Percentiles rank a stretch among this genome's conserved stretches.
These are phyloP conservation scores for Tulasnella sp. DNA, from an alignment of 768 basidiomycete genomes.

Conservation along the genomic window DNA sequence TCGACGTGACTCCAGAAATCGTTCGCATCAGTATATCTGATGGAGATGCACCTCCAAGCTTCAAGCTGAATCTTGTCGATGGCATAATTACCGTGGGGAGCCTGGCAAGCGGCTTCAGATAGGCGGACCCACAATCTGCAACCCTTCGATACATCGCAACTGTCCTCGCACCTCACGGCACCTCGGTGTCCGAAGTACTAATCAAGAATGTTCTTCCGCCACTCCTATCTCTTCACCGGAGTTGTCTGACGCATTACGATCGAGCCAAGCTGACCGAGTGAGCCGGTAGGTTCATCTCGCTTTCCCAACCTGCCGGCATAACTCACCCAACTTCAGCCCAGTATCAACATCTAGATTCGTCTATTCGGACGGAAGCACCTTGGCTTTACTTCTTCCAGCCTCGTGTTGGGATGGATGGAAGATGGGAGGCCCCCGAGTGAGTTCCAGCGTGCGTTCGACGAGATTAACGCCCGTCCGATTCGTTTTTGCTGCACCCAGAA, in stretches of 20 bases:
- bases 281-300: not conserved
- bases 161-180: not conserved
- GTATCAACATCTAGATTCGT: not conserved
- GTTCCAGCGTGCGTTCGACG: not conserved
- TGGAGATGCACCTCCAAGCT: not conserved
- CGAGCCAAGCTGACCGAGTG: not conserved
- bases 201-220: not conserved
- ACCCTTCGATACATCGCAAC: not conserved
- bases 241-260: not conserved
- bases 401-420: not conserved
- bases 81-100: not conserved
- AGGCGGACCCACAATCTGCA: not conserved
- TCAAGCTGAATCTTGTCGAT: not conserved
- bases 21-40: not conserved
- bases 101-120: not conserved
- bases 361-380: not conserved
- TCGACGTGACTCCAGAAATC: not conserved
- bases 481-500: not conserved
- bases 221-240: not conserved
- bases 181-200: not conserved
- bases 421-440: not conserved
- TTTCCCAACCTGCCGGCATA: not conserved
- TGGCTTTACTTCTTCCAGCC: not conserved
- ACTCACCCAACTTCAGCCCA: not conserved
- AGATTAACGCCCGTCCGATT: not conserved